Base-by-base conservation (phyloP, 805 yeast species). In the Candida methanosorbosa region DNA sequence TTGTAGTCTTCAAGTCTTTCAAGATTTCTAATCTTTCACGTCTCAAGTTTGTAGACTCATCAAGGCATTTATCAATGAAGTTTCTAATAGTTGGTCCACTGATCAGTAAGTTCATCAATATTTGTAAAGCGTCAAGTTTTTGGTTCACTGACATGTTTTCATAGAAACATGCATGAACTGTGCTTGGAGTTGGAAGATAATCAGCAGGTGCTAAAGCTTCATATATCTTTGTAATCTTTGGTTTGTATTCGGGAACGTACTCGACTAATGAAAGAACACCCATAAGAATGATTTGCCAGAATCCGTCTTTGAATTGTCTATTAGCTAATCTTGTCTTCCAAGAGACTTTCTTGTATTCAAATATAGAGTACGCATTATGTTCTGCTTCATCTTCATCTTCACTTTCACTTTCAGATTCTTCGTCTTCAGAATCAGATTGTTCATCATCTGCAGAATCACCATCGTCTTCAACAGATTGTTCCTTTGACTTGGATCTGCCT, bases 281-380 rank as follows among this genome's bases (percentile, higher is more conserved):
- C 32, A 87, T 54, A 29, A 88, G 55, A 29, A 81, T 71, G 27
- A 81, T 68, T 46, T 85, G 80, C 96, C 97, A 90, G 36, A 75
- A 76, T 4, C 95, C 94, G 47, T 85, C 87, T 46, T 70, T 75
- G 54, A 83, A 92, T 42, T 72, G 72, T 36, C 95, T 73, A 36
- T 73, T 78, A 12, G 78, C 70, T 15, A 90, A 64, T 27, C 94
- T 64, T 21, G 82, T 94, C 38, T 77, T 73, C 96, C 97, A 92
- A 11, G 77, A 57, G 0, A 62, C 58, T 29, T 77, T 77, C 36
- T 80, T 64, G 53, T 75, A 71, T 38, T 77, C 73, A 45, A 82
- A 58, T 3, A 63, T 57, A 2, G 57, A 45, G 40, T 66, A 64
- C 0, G 76, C 78, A 41, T 69, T 68, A 42, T 59, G 60, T 9